Evolutionary conservation across 2,329 filamentous ascomycete genomes (phyloP).

Genomic region (Apiospora hydei): DNA sequence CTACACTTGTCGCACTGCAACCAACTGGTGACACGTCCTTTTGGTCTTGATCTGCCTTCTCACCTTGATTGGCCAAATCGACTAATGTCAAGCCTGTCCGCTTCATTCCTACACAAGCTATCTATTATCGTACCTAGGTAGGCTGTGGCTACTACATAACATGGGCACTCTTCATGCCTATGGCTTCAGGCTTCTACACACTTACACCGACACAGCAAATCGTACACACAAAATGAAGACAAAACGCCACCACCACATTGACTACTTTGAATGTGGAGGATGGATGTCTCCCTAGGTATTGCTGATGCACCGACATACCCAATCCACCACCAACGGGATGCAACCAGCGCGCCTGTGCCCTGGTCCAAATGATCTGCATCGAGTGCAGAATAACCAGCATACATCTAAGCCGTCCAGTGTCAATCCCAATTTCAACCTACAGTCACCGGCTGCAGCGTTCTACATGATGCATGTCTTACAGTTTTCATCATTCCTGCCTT

Average conservation of each 20-base stretch:
- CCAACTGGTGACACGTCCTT: neutral
- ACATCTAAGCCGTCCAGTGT: neutral
- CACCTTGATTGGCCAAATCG: neutral
- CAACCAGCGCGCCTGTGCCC: neutral
- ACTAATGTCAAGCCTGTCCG: neutral
- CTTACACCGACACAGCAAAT: neutral
- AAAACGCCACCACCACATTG: neutral
- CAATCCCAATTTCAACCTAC: conserved; percentile 2
- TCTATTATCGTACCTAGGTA: neutral
- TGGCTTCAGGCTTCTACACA: neutral
- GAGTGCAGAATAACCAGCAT: neutral
- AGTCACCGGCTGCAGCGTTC: neutral
- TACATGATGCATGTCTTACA: neutral
- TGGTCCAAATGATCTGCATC: neutral
- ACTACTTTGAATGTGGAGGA: neutral
- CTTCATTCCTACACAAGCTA: neutral
- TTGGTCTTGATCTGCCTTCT: neutral
- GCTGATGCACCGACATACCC: neutral
- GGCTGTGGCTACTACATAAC: neutral
- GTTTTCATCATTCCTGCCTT: neutral
- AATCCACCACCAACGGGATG: neutral
- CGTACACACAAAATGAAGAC: neutral
- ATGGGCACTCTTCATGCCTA: neutral
- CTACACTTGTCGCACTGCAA: neutral
- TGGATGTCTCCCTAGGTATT: neutral